A percentile compares a stretch with the other conserved stretches of the same genome.
Conservation (phyloP, 139 green algal genomes). For the Coccomyxa sp. region DNA sequence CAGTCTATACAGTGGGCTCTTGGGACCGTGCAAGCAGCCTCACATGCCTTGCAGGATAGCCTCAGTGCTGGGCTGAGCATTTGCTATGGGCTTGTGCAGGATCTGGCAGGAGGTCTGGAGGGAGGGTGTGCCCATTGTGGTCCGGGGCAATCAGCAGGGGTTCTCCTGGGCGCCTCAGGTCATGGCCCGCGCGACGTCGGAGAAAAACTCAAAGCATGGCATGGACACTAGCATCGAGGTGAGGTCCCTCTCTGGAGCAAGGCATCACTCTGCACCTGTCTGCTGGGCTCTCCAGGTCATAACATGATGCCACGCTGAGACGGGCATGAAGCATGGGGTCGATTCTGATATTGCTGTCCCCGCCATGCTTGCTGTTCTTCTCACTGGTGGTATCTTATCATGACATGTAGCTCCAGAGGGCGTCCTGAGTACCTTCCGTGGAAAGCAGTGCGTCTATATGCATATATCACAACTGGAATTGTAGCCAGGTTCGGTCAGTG, state of each 20-base stretch:
- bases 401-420: not conserved
- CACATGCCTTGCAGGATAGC: not conserved
- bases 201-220: slow-evolving; percentile 6
- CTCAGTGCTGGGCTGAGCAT: not conserved
- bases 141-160: slow-evolving; percentile 25
- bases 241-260: not conserved
- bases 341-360: too few relatives aligned
- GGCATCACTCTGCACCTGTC: not conserved
- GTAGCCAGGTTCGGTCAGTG: too few relatives aligned
- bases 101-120: slow-evolving; percentile 37
- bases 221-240: not conserved
- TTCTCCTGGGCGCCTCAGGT: slow-evolving; percentile 43
- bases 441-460: too few relatives aligned
- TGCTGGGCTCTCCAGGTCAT: not conserved
- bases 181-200: slow-evolving; percentile 31
- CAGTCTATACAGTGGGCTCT: not conserved
- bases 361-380: too few relatives aligned
- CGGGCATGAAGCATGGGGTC: too few relatives aligned
- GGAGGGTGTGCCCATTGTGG: slow-evolving; percentile 48
- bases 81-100: slow-evolving; percentile 4
- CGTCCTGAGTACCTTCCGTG: too few relatives aligned
- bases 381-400: not conserved
- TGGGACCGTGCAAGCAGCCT: not conserved
- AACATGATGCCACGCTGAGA: not conserved
- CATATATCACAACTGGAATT: too few relatives aligned